These are phyloP conservation scores for Trametes cinnabarina DNA, from an alignment of 768 basidiomycete genomes.

Conservation along the genomic window DNA sequence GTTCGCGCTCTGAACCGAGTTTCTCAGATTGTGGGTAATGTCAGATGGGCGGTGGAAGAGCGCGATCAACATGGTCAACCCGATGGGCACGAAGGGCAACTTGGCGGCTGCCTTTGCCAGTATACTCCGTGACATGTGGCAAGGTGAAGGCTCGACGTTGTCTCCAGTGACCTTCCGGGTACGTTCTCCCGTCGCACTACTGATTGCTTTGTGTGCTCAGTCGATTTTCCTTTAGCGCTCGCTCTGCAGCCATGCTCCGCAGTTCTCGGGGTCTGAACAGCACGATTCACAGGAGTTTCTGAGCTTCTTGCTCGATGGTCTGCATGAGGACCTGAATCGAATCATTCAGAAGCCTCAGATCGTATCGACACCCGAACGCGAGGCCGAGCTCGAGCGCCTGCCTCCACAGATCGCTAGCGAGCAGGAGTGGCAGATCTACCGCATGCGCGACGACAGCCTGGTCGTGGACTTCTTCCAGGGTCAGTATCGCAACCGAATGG, in stretches of 20 bases:
- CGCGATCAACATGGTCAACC: slow-evolving; percentile 83
- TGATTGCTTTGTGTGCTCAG: slow-evolving; percentile 8
- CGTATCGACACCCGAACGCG: slow-evolving; percentile 71
- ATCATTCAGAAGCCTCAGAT: slow-evolving; percentile 70
- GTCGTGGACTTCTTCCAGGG: slow-evolving; percentile 98
- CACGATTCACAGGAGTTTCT: slow-evolving; percentile 99
- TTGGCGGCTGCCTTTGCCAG: slow-evolving; percentile 81
- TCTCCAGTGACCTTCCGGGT: slow-evolving; percentile 85
- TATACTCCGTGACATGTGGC: slow-evolving; percentile 85
- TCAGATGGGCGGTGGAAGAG: slow-evolving; percentile 77
- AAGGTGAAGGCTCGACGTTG: slow-evolving; percentile 78
- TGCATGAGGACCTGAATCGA: slow-evolving; percentile 95
- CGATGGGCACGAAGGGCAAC: slow-evolving; percentile 82
- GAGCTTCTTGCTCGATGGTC: slow-evolving; percentile 87
- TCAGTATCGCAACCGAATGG: slow-evolving; percentile 86
- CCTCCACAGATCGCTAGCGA: slow-evolving; percentile 87
- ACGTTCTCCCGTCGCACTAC: slow-evolving; percentile 27
- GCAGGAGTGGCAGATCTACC: slow-evolving; percentile 91
- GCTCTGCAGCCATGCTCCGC: slow-evolving; percentile 57
- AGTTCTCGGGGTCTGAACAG: slow-evolving; percentile 85
- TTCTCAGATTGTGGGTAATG: background rate
- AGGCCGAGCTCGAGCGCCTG: slow-evolving; percentile 84
- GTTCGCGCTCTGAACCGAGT: too few relatives aligned
- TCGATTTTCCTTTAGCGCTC: slow-evolving; percentile 41
- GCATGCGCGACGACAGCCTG: slow-evolving; percentile 85